Conservation (phyloP, 202 grass and related monocot genomes). For the Carex arenaria region DNA sequence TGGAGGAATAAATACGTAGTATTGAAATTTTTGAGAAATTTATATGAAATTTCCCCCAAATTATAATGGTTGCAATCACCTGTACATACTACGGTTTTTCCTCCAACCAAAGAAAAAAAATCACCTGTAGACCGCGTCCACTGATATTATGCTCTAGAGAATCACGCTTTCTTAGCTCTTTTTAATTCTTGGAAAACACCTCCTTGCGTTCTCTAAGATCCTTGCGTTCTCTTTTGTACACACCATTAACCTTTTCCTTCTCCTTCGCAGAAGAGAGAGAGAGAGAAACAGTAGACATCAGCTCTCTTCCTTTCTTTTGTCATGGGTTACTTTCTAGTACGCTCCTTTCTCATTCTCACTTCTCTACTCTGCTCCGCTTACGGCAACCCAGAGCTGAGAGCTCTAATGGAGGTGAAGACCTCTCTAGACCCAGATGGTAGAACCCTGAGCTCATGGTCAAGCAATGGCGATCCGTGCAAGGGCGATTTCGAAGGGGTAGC, state of each 20-base stretch:
- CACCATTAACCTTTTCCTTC: background rate
- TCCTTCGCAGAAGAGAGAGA: conserved; percentile 9
- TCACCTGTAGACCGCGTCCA: background rate
- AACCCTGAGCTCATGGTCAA: conserved; percentile 63
- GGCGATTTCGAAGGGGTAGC: conserved; percentile 67
- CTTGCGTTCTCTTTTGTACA: background rate
- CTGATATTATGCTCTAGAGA: background rate
- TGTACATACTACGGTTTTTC: too few species aligned
- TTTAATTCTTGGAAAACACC: conserved; percentile 12
- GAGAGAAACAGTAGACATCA: background rate
- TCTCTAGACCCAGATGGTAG: conserved; percentile 55
- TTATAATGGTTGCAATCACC: too few species aligned
- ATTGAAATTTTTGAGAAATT: too few species aligned
- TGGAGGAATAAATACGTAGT: too few species aligned
- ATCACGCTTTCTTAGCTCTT: background rate
- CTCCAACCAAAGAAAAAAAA: too few species aligned
- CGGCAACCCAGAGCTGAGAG: conserved; percentile 41
- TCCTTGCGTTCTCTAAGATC: background rate
- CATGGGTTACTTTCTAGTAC: conserved; percentile 22
- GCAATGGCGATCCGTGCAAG: conserved; percentile 50
- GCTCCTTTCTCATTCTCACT: conserved; percentile 8
- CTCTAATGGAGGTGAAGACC: conserved; percentile 59
- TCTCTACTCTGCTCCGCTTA: background rate
- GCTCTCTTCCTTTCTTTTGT: background rate
- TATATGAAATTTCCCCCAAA: too few species aligned